Evolutionary conservation across 257 asterid genomes (phyloP), one percentile per base, ranked within the genome.

Genomic region (Schizonepeta tenuifolia): DNA sequence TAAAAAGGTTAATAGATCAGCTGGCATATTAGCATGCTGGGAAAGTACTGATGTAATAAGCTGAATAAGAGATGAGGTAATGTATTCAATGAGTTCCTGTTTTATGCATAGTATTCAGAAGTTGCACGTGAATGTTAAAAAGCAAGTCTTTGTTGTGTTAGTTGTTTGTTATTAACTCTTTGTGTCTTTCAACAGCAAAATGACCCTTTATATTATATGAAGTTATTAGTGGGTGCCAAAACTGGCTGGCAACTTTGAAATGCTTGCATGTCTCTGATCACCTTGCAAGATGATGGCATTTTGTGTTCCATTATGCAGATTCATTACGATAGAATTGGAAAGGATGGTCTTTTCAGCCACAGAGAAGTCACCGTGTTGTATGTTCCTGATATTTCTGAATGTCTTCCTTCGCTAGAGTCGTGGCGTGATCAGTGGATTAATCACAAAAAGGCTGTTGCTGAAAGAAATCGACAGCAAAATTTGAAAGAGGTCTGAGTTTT

Each of bases 381-480:
- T 72, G 88, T 92, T 79, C 99, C 99, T 10, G 96, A 95, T 86
- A 83, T 95, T 51, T 87, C 97, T 10, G 89, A 81, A 7, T 94
- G 97, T 78, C 92, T 90, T 64, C 99, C 99, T 70, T 92, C 98
- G 22, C 75, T 88, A 70, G 96, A 90, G 47, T 77, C 76, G 66
- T 95, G 99, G 99, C 80, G 88, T 67, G 93, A 95, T 6, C 93
- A 85, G 75, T 92, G 96, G 98, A 71, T 87, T 77, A 82, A 84
- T 80, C 86, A 88, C 85, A 95, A 84, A 74, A 88, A 78, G 78
- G 78, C 80, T 67, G 79, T 86, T 77, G 72, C 87, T 44, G 97
- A 89, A 81, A 86, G 97, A 79, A 96, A 85, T 73, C 82, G 47
- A 55, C 84, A 71, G 77, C 83, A 70, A 62, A 71, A 80, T 28